Base-by-base conservation (phyloP, 441 rosid genomes). In the Erysimum pusillum region DNA sequence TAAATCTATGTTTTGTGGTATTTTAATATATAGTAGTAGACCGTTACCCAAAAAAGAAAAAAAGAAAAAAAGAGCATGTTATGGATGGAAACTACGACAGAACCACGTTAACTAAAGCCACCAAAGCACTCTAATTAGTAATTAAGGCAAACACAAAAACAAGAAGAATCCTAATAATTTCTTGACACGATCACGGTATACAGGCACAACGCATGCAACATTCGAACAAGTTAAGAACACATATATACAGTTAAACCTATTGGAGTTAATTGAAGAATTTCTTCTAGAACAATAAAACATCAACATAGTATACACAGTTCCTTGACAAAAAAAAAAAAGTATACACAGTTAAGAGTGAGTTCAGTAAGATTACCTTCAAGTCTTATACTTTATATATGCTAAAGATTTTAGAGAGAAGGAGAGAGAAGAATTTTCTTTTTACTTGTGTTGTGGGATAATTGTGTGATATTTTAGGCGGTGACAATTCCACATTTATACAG, bases 281-380 rank as follows among this genome's bases (percentile, higher is more conserved):
- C 45, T 41, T 41, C n/a, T 11, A 41, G n/a, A 41, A 10, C 12
- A 41, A 12, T 41, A n/a, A 41, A 41, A 42, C 46, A 41, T 41
- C 44, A 22, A 22, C 25, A n/a, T n/a, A n/a, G n/a, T n/a, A n/a
- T n/a, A n/a, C n/a, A n/a, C n/a, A n/a, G n/a, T n/a, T n/a, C n/a
- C n/a, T n/a, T n/a, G n/a, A n/a, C n/a, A n/a, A n/a, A n/a, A n/a
- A n/a, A n/a, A n/a, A n/a, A 22, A 22, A 1, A 22, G 25, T 22
- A 36, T 36, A 36, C 11, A 36, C 10, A 42, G 48, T 22, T 22
- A 22, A 44, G 17, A 44, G 1, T 10, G 52, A 79, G 67, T 15
- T 74, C 75, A 12, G 61, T 77, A n/a, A 71, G 74, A 8, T 44
- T 44, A 44, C 17, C 48, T 63, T 17, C 44, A 79, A 63, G 41